Evolutionary conservation across 345 rosid species (phyloP), one percentile per base, ranked within the genome.

Genomic region (Brassica juncea): DNA sequence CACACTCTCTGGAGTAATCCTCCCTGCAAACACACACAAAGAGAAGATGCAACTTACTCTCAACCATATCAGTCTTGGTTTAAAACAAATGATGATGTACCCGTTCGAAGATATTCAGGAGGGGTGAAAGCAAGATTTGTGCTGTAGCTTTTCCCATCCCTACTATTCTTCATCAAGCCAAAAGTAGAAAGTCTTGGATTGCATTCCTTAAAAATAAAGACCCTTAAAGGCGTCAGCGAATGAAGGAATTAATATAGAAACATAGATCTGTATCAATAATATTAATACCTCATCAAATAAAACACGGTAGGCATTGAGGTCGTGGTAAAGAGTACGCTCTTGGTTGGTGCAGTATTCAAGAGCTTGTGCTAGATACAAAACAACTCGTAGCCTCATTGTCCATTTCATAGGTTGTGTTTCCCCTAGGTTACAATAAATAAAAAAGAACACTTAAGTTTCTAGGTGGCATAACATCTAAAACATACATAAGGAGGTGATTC

Each of bases 121-220:
- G 99, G 99, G 72, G 99, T 94, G 85, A 95, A 95, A 44, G 99
- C 99, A 87, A 95, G 87, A 86, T 95, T 95, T 60, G 99, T 95
- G 76, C 99, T 95, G 81, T 95, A 81, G 67, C 97, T 92, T 89
- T 87, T 94, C 57, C 99, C 98, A 44, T 92, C 97, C 68, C 97
- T 86, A 62, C 98, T 94, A 77, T 94, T 94, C 87, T 94, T 94
- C 99, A 92, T 94, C 84, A 94, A 87, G 68, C 99, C 98, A 78
- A 92, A 92, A 85, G 94, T 91, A 37, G 99, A 92, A 66, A 94
- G 95, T 73, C 98, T 87, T 74, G 98, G 97, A 77, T 92, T 92
- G 34, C 86, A 93, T 70, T 91, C 92, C 97, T 92, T 80, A 8
- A 42, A 42, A 28, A 66, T n/a, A 72, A 77, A 77, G 12, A 28